Conservation (phyloP, 169 alveolate species). For the Plasmodium fragile region DNA sequence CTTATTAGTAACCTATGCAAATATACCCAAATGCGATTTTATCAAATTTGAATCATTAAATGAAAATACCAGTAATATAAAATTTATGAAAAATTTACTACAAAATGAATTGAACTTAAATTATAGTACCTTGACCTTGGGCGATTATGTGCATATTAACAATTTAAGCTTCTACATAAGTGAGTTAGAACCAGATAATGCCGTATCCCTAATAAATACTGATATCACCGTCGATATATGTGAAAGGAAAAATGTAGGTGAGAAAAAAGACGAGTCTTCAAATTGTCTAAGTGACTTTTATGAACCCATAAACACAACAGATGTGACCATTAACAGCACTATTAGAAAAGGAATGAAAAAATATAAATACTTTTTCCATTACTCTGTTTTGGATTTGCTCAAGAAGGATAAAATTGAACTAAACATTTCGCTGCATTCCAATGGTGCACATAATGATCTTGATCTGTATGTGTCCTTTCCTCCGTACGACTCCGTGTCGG, state of each 20-base stretch:
- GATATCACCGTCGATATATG: constrained; percentile 65
- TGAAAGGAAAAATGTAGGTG: constrained; percentile 5
- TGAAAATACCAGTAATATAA: constrained; percentile 43
- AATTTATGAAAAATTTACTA: constrained; percentile 62
- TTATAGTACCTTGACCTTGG: constrained; percentile 55
- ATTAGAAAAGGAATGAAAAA: constrained; percentile 20
- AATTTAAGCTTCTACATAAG: constrained; percentile 45
- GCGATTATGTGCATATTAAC: constrained; percentile 60
- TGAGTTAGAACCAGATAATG: constrained; percentile 70
- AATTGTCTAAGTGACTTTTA: constrained; percentile 5
- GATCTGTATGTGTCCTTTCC: constrained; percentile 45
- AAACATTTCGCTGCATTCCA: background rate
- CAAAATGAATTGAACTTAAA: constrained; percentile 52
- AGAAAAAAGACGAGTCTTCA: background rate
- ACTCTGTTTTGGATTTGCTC: constrained; percentile 25
- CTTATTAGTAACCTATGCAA: constrained; percentile 47
- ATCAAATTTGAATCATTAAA: constrained; percentile 61
- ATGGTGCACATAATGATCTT: background rate
- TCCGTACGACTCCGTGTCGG: constrained; percentile 44
- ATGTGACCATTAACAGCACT: background rate
- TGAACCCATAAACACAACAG: constrained; percentile 21
- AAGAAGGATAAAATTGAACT: constrained; percentile 31
- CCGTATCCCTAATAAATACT: constrained; percentile 55
- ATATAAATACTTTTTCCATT: constrained; percentile 41
- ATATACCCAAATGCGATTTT: constrained; percentile 65